These are phyloP conservation scores for Pseudogymnoascus sp. DNA, from an alignment of 2,329 filamentous ascomycete genomes.

Conservation along the genomic window DNA sequence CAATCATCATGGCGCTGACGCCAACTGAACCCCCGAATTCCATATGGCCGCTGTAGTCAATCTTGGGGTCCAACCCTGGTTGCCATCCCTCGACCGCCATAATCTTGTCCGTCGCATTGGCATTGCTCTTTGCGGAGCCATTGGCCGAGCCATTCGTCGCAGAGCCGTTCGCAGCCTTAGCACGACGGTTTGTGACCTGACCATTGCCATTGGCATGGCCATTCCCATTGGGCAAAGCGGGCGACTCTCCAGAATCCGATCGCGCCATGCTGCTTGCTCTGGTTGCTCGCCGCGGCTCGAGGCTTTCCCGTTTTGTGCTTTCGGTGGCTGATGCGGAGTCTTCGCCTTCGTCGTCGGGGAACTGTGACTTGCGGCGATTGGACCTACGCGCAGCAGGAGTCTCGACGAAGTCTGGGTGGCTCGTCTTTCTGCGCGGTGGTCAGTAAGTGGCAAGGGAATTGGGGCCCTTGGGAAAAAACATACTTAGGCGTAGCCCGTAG, in stretches of 20 bases:
- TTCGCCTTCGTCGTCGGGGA: conserved; percentile 25
- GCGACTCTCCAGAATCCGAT: conserved; percentile 5
- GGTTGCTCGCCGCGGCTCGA: conserved; percentile 18
- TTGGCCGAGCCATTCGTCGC: conserved; percentile 6
- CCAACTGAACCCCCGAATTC: conserved; percentile 90
- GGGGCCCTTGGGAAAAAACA: background rate
- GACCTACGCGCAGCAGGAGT: conserved; percentile 38
- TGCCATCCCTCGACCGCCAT: conserved; percentile 46
- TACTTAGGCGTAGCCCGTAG: background rate
- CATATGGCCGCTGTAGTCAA: conserved; percentile 55
- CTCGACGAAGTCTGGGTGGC: conserved; percentile 43
- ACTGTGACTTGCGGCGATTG: conserved; percentile 34
- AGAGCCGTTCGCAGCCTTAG: conserved; percentile 1
- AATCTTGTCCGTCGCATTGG: conserved; percentile 14
- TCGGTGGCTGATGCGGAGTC: conserved; percentile 29
- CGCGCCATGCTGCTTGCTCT: conserved; percentile 7
- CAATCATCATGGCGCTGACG: conserved; percentile 75
- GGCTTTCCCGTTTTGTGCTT: conserved; percentile 20
- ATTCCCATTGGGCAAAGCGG: conserved; percentile 12
- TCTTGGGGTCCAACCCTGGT: conserved; percentile 50
- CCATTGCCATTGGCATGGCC: conserved; percentile 12
- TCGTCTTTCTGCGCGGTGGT: conserved; percentile 37
- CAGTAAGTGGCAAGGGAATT: conserved; percentile 14
- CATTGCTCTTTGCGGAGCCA: conserved; percentile 9
- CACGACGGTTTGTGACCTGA: background rate